These are phyloP conservation scores for Rossbeevera mucosa DNA, from an alignment of 768 basidiomycete species.

Conservation along the genomic window DNA sequence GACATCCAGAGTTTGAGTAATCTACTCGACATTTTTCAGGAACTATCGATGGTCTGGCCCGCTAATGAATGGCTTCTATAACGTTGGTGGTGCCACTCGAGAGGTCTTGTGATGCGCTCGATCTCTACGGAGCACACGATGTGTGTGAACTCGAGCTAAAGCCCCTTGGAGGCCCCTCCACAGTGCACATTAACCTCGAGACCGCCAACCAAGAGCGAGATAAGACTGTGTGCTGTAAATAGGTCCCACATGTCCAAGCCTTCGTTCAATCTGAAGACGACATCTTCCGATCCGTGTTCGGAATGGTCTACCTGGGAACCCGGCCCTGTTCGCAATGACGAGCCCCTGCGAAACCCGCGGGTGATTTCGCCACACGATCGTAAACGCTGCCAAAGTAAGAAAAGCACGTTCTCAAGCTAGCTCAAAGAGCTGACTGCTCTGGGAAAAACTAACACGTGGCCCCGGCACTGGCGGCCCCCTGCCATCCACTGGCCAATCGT, in stretches of 20 bases:
- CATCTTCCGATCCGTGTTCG: neutral
- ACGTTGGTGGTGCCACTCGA: constrained; percentile 19
- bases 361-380: constrained; percentile 6
- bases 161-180: neutral
- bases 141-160: constrained; percentile 12
- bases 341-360: constrained; percentile 23
- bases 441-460: constrained; percentile 18
- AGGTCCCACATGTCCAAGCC: neutral
- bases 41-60: constrained; percentile 19
- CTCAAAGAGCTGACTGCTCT: constrained; percentile 9
- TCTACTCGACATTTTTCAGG: constrained; percentile 19
- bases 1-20: constrained; percentile 12
- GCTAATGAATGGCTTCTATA: constrained; percentile 19
- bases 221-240: constrained; percentile 13
- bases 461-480: neutral
- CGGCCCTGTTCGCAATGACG: constrained; percentile 17
- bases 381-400: constrained; percentile 13
- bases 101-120: constrained; percentile 24
- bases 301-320: neutral
- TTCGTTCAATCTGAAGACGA: constrained; percentile 1
- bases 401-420: constrained; percentile 15
- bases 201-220: constrained; percentile 5
- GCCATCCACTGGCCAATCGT: neutral
- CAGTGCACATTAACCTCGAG: neutral
- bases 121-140: constrained; percentile 10